These are phyloP conservation scores for Hypoxylon rubiginosum DNA, from an alignment of 2,329 filamentous ascomycete species.

Conservation along the genomic window DNA sequence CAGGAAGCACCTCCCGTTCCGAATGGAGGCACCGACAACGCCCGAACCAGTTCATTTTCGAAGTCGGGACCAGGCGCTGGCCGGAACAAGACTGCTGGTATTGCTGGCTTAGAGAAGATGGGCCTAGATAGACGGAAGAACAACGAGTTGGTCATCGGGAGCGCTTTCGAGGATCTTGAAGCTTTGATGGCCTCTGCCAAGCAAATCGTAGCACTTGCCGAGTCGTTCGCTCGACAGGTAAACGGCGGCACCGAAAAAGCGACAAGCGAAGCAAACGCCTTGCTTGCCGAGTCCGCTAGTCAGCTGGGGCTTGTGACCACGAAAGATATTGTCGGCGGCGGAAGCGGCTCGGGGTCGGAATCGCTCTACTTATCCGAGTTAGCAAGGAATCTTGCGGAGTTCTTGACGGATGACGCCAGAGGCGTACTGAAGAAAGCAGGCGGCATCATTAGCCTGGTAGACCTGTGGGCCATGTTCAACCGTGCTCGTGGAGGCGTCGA, in stretches of 20 bases:
- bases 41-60: constrained; percentile 50
- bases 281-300: constrained; percentile 84
- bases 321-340: constrained; percentile 90
- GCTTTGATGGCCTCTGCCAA: constrained; percentile 98
- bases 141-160: constrained; percentile 92
- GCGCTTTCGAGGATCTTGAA: constrained; percentile 94
- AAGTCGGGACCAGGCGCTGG: constrained; percentile 46
- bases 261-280: constrained; percentile 76
- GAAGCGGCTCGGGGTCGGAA: constrained; percentile 73
- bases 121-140: constrained; percentile 89
- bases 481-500: constrained; percentile 93
- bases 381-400: constrained; percentile 87
- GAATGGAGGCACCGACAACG: constrained; percentile 58
- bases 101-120: constrained; percentile 90
- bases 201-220: constrained; percentile 92
- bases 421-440: constrained; percentile 84
- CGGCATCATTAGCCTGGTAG: constrained; percentile 89
- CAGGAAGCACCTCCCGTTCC: constrained; percentile 91
- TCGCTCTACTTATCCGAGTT: constrained; percentile 91
- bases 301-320: constrained; percentile 93
- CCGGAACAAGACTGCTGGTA: constrained; percentile 79
- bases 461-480: constrained; percentile 96
- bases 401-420: constrained; percentile 85
- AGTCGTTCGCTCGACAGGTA: constrained; percentile 81
- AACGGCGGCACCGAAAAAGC: constrained; percentile 68